Conservation (phyloP, 371 early-diverging fungal species). For the Mucor velutinosus region DNA sequence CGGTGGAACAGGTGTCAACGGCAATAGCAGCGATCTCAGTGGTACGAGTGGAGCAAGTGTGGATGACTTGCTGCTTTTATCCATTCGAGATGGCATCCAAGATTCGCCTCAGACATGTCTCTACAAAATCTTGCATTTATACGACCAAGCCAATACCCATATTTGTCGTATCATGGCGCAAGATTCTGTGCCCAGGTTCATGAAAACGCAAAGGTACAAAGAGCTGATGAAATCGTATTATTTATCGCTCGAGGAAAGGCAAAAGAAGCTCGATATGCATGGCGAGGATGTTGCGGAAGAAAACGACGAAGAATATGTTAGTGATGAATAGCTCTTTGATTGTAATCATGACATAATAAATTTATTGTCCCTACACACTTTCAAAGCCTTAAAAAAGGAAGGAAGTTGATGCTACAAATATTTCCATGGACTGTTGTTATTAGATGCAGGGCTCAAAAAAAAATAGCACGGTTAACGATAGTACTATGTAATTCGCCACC, state of each 20-base stretch:
- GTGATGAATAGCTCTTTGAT: not conserved
- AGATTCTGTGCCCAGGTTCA: slow-evolving; percentile 74
- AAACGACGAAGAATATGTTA: not conserved
- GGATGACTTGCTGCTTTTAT: not conserved
- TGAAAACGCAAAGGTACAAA: slow-evolving; percentile 60
- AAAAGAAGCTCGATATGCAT: not conserved
- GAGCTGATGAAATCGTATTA: slow-evolving; percentile 19
- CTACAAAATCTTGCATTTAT: slow-evolving; percentile 41
- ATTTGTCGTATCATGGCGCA: slow-evolving; percentile 73
- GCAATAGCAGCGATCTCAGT: not conserved
- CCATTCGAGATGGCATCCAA: not conserved
- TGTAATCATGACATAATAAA: not conserved
- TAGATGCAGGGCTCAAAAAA: too few relatives aligned
- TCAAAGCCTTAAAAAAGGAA: too few relatives aligned
- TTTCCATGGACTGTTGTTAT: too few relatives aligned
- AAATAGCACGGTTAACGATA: too few relatives aligned
- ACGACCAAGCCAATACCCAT: slow-evolving; percentile 65
- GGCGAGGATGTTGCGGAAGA: not conserved
- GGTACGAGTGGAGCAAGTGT: not conserved
- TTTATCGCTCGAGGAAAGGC: not conserved
- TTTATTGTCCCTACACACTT: too few relatives aligned
- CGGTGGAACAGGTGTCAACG: not conserved
- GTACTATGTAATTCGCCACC: too few relatives aligned
- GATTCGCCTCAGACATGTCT: slow-evolving; percentile 21
- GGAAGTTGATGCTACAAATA: too few relatives aligned